Conservation (phyloP, 192 early-diverging fungal genomes). For the Umbelopsis vinacea region DNA sequence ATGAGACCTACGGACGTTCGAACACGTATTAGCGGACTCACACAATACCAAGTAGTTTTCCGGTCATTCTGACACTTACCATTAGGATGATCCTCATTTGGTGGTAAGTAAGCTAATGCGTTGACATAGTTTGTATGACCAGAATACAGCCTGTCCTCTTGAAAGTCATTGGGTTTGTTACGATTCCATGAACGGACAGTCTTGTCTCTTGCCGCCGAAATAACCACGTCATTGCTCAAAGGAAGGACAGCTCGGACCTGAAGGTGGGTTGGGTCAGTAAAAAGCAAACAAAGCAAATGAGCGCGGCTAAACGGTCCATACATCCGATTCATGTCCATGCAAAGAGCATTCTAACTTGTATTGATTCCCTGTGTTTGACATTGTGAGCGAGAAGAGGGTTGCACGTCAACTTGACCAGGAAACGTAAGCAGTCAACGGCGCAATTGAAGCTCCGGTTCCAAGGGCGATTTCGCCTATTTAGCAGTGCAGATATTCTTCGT, state of each 20-base stretch:
- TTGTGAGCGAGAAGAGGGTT: neutral
- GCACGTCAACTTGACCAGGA: neutral
- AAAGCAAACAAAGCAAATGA: neutral
- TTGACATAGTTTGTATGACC: constrained; percentile 86
- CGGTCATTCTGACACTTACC: constrained; percentile 46
- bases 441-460: neutral
- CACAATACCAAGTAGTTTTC: neutral
- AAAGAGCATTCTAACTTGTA: constrained; percentile 58
- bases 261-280: neutral
- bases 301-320: constrained; percentile 24
- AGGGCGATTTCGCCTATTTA: neutral
- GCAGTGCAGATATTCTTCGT: no score
- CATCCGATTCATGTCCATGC: constrained; percentile 57
- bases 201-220: constrained; percentile 79
- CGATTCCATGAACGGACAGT: constrained; percentile 76
- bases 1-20: constrained; percentile 65
- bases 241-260: constrained; percentile 73
- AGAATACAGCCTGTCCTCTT: constrained; percentile 51
- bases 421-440: neutral
- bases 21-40: neutral
- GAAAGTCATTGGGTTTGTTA: constrained; percentile 51
- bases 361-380: neutral
- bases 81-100: constrained; percentile 58
- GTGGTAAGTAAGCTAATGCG: constrained; percentile 64
- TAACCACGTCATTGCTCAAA: constrained; percentile 58